Conservation (phyloP, 1,284 basidiomycete genomes). For the Tilletiaria anomala region DNA sequence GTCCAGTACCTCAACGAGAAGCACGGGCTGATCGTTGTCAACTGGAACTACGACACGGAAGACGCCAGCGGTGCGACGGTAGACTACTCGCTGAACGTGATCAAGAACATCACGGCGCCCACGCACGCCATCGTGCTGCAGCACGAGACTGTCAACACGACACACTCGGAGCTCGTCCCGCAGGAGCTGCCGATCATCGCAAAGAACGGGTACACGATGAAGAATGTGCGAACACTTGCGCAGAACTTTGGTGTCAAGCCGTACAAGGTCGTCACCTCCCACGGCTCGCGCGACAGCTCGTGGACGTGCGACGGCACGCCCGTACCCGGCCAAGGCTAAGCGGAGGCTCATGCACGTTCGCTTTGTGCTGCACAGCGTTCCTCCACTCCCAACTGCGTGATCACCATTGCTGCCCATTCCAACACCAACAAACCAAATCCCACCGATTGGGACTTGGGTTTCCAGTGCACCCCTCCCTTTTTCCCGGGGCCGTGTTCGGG, state of each 20-base stretch:
- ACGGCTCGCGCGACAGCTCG: slow-evolving; percentile 10
- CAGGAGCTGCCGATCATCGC: slow-evolving; percentile 16
- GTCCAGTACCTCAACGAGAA: slow-evolving; percentile 19
- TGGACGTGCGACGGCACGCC: slow-evolving; percentile 26
- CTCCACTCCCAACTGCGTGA: no score
- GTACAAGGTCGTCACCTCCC: slow-evolving; percentile 18
- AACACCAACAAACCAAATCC: no score
- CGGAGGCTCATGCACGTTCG: no score
- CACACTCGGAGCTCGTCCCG: slow-evolving; percentile 13
- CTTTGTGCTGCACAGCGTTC: no score
- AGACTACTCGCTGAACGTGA: slow-evolving; percentile 8
- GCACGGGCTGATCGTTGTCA: slow-evolving; percentile 16
- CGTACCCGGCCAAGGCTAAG: slow-evolving; percentile 5
- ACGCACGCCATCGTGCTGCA: slow-evolving; percentile 21
- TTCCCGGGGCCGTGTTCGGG: no score
- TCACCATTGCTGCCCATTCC: no score
- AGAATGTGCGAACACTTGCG: slow-evolving; percentile 11
- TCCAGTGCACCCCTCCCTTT: no score
- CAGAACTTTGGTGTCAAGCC: slow-evolving; percentile 14
- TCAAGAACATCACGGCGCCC: slow-evolving; percentile 8
- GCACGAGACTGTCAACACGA: slow-evolving; percentile 23
- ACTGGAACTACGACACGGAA: slow-evolving; percentile 17
- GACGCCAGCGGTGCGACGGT: slow-evolving; percentile 17
- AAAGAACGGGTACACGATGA: slow-evolving; percentile 18
- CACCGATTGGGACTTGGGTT: no score